phyloP scores from a whole-genome alignment of 1,284 basidiomycete species.

The Cystobasidium slooffiae region DNA sequence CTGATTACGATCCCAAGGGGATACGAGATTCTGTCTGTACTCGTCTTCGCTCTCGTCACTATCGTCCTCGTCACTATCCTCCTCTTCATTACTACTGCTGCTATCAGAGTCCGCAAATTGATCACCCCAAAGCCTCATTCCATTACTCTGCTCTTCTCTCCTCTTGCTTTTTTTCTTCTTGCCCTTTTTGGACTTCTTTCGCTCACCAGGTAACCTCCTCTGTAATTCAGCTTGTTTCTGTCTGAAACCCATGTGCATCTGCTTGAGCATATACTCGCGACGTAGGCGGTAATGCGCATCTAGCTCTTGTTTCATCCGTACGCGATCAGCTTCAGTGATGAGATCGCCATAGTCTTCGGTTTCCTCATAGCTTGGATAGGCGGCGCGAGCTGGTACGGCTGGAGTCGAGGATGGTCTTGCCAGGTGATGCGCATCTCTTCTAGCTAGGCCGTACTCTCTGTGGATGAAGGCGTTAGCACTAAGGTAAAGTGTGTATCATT shows the following conservation, averaged over 20 bases:
- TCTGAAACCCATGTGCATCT: slow-evolving; percentile 27
- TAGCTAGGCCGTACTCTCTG: not conserved
- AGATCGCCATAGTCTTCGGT: slow-evolving; percentile 9
- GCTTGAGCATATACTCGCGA: slow-evolving; percentile 34
- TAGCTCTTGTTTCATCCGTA: slow-evolving; percentile 19
- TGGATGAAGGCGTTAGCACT: not conserved
- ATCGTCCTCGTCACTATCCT: not conserved
- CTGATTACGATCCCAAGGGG: slow-evolving; percentile 7
- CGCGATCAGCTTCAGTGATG: slow-evolving; percentile 9
- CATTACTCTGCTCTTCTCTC: not conserved
- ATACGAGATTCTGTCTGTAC: not conserved
- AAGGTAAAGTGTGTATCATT: not conserved
- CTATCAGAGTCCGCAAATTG: not conserved
- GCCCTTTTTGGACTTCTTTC: not conserved
- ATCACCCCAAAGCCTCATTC: not conserved
- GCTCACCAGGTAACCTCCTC: slow-evolving; percentile 2
- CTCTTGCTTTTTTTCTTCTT: not conserved
- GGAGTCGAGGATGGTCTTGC: not conserved
- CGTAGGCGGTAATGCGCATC: slow-evolving; percentile 9
- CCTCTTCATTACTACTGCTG: slow-evolving; percentile 2
- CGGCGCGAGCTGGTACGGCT: not conserved
- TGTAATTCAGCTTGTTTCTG: slow-evolving; percentile 20
- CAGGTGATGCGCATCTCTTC: not conserved
- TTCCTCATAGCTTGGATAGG: slow-evolving; percentile 17
- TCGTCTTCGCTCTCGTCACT: slow-evolving; percentile 9